A percentile compares a stretch with the other conserved stretches of the same genome.
Evolutionary conservation across 768 basidiomycete genomes (phyloP).

Genomic region (Suillus plorans): DNA sequence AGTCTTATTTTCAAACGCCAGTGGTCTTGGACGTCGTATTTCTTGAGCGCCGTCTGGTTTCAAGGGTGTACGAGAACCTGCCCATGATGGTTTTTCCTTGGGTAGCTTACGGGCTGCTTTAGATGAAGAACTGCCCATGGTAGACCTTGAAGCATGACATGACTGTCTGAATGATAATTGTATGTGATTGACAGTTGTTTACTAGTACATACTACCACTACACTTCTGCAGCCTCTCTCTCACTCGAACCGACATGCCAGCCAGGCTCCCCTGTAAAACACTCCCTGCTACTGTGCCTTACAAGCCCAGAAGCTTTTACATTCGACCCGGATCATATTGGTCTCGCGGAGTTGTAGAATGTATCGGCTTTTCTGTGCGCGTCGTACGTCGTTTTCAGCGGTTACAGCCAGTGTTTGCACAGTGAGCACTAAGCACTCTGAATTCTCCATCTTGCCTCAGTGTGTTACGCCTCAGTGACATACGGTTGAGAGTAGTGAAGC

Average conservation of each 20-base stretch:
- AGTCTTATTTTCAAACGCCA: conserved; percentile 52
- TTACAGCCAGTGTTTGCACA: not conserved
- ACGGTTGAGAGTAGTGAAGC: not conserved
- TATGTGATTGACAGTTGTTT: not conserved
- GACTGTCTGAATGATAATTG: not conserved
- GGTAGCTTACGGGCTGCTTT: conserved; percentile 60
- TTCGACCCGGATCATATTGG: not conserved
- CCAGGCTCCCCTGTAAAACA: too few relatives aligned
- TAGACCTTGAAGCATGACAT: not conserved
- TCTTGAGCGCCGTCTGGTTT: conserved; percentile 10
- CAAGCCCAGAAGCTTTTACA: not conserved
- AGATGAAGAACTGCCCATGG: conserved; percentile 64
- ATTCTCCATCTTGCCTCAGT: not conserved
- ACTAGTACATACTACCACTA: too few relatives aligned
- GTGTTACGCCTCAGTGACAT: not conserved
- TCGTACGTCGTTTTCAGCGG: not conserved
- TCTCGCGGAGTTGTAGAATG: not conserved
- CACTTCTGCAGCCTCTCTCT: too few relatives aligned
- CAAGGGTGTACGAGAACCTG: conserved; percentile 41
- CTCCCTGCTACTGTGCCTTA: not conserved
- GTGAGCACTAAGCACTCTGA: not conserved
- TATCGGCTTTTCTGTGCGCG: not conserved
- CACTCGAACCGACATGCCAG: too few relatives aligned
- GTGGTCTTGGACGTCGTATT: conserved; percentile 18
- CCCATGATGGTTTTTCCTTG: conserved; percentile 48